phyloP scores from a whole-genome alignment of 495 filamentous ascomycete genomes.

The Penicillium simplicissimum region DNA sequence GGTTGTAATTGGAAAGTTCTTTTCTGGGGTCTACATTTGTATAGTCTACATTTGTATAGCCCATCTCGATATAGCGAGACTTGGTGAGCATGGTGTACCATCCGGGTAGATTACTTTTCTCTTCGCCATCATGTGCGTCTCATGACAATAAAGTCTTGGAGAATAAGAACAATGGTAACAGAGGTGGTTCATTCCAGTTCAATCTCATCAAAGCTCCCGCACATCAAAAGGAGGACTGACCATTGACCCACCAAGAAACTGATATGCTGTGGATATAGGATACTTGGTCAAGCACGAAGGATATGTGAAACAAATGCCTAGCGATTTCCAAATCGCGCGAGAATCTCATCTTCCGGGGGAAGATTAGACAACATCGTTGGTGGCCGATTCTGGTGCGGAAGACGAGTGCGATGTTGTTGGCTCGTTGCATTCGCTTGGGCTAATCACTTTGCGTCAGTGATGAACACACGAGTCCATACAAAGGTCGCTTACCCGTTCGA shows the following conservation, averaged over 20 bases:
- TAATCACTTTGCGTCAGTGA: not conserved
- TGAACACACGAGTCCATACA: not conserved
- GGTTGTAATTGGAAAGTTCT: not conserved
- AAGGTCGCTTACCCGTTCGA: constrained; percentile 25
- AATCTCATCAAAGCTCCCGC: not conserved
- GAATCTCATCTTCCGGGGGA: constrained; percentile 23
- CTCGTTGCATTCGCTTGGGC: constrained; percentile 6
- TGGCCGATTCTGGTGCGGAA: constrained; percentile 17
- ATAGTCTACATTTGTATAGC: not conserved
- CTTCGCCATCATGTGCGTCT: not conserved
- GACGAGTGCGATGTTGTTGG: constrained; percentile 32
- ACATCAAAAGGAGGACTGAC: not conserved
- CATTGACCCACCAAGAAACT: not conserved
- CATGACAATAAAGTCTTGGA: not conserved
- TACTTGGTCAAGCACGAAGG: not conserved
- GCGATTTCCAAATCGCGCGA: constrained; percentile 25
- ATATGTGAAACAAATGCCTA: not conserved
- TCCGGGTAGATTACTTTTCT: not conserved
- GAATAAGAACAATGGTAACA: not conserved
- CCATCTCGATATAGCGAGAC: not conserved
- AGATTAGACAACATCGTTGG: constrained; percentile 19
- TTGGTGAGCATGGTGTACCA: not conserved
- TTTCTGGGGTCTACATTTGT: not conserved
- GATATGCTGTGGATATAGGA: not conserved
- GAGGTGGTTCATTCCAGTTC: not conserved